These are phyloP conservation scores for Thozetella sp. DNA, from an alignment of 495 filamentous ascomycete species.

Conservation along the genomic window DNA sequence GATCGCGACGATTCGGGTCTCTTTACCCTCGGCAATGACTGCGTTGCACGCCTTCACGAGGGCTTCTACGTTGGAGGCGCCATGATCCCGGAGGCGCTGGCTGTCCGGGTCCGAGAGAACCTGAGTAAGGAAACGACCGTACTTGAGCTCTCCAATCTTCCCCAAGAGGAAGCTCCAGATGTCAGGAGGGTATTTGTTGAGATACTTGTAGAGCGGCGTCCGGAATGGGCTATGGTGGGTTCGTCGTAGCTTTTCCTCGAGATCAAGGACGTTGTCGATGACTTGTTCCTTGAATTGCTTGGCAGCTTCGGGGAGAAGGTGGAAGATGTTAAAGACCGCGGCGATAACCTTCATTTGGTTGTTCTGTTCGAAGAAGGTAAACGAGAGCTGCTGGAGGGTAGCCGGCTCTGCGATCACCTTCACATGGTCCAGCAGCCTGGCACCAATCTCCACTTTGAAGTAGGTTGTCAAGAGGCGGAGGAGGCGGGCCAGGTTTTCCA, in stretches of 20 bases:
- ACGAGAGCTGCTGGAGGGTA: constrained; percentile 85
- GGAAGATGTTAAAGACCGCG: constrained; percentile 94
- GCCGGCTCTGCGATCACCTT: constrained; percentile 82
- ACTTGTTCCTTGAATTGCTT: constrained; percentile 87
- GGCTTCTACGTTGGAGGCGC: constrained; percentile 71
- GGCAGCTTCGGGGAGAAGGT: constrained; percentile 86
- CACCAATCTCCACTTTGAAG: constrained; percentile 98
- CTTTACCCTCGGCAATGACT: constrained; percentile 59
- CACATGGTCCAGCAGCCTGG: constrained; percentile 88
- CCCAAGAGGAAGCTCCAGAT: constrained; percentile 77
- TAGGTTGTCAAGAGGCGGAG: constrained; percentile 93
- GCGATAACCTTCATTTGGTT: constrained; percentile 89
- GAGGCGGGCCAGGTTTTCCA: constrained; percentile 89
- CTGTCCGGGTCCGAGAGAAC: constrained; percentile 79
- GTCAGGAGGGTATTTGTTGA: constrained; percentile 90
- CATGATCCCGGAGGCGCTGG: constrained; percentile 70
- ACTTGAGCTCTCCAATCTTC: constrained; percentile 77
- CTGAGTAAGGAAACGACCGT: constrained; percentile 94
- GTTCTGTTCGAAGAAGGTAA: constrained; percentile 90
- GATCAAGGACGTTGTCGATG: constrained; percentile 83
- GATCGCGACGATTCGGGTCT: constrained; percentile 65
- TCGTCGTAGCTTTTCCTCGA: constrained; percentile 82
- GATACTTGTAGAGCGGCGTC: constrained; percentile 87
- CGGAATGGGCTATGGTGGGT: constrained; percentile 95
- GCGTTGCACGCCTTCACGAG: constrained; percentile 67